Conservation (phyloP, 257 asterid genomes). For the Osmanthus fragrans region DNA sequence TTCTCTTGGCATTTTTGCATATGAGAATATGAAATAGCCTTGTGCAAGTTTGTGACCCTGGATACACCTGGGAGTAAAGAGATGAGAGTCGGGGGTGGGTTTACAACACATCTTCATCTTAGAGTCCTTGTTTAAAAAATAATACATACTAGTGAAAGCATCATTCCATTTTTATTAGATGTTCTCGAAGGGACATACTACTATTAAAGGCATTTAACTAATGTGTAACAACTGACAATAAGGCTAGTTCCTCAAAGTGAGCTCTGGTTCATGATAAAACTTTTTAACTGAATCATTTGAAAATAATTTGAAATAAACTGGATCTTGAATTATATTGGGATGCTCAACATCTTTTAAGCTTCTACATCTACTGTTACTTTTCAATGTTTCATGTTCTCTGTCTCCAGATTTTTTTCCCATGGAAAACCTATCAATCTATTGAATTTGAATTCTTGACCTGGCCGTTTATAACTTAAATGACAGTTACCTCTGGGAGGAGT, state of each 20-base stretch:
- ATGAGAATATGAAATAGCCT: neutral
- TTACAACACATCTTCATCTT: neutral
- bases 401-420: conserved; percentile 3
- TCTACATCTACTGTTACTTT: neutral
- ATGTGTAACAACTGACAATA: neutral
- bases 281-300: neutral
- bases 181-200: neutral
- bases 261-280: neutral
- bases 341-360: neutral
- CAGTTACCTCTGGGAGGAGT: conserved; percentile 96
- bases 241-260: neutral
- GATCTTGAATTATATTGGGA: neutral
- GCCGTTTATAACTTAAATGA: conserved; percentile 24
- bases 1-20: neutral
- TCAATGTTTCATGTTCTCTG: neutral
- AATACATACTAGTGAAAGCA: neutral
- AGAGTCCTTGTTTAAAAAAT: conserved; percentile 4
- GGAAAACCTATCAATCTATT: neutral
- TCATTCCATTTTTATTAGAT: neutral
- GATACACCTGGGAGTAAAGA: neutral
- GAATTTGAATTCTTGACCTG: conserved; percentile 17
- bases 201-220: neutral
- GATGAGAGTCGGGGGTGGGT: neutral
- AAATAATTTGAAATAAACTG: neutral
- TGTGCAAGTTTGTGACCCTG: neutral